Percentiles rank a stretch among this genome's conserved stretches.
These are phyloP conservation scores for Lachancea meyersii DNA, from an alignment of 805 yeast species.

Conservation along the genomic window DNA sequence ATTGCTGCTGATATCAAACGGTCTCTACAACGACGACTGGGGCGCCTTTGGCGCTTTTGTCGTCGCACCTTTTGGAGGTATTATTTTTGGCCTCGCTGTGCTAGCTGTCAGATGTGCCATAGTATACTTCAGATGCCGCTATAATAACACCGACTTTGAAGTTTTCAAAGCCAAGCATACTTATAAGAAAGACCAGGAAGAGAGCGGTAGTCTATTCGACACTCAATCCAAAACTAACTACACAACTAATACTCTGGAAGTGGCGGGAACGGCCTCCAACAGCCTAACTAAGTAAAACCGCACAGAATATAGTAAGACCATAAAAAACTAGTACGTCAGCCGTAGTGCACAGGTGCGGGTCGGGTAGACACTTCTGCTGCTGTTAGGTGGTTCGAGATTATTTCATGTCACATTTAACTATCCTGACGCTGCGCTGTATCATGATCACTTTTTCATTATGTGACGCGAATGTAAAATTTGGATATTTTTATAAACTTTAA, in stretches of 20 bases:
- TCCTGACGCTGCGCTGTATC: neutral
- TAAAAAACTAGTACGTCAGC: neutral
- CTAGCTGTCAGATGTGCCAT: slow-evolving; percentile 41
- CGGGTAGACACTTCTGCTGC: no score
- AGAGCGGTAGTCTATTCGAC: neutral
- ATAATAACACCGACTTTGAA: slow-evolving; percentile 3
- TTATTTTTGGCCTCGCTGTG: slow-evolving; percentile 48
- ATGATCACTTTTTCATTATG: neutral
- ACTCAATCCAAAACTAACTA: neutral
- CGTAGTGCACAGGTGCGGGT: no score
- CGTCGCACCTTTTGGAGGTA: slow-evolving; percentile 78
- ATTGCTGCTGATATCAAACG: slow-evolving; percentile 68
- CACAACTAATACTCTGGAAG: slow-evolving; percentile 1
- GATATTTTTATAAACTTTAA: neutral
- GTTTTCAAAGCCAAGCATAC: neutral
- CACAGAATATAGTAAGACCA: no score
- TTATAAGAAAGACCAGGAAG: neutral
- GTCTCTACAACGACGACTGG: slow-evolving; percentile 81
- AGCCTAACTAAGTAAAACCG: no score
- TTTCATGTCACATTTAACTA: no score
- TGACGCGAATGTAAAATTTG: neutral
- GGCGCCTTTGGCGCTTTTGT: slow-evolving; percentile 93
- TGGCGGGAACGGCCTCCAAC: neutral
- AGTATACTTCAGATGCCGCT: slow-evolving; percentile 4
- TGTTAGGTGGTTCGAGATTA: no score